phyloP scores from a whole-genome alignment of 768 basidiomycete genomes.

The Myochromella boudieri region DNA sequence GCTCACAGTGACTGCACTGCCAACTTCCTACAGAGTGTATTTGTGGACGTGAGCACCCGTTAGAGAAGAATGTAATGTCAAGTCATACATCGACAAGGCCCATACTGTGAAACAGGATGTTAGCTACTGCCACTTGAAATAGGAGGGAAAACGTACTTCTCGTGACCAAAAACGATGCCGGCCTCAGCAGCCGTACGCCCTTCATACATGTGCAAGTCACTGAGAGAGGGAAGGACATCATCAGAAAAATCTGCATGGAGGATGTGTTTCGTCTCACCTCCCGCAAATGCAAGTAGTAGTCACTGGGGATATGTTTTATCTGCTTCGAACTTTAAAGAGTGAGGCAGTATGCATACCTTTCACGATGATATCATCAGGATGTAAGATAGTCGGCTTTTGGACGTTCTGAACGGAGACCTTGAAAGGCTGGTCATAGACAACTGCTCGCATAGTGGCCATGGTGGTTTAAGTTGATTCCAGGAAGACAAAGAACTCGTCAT shows the following conservation, averaged over 20 bases:
- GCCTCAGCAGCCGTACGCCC: slow-evolving; percentile 49
- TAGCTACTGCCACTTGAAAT: neutral
- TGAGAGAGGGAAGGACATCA: slow-evolving; percentile 14
- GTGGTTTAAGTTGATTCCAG: neutral
- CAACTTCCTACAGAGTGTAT: slow-evolving; percentile 36
- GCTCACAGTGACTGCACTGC: slow-evolving; percentile 40
- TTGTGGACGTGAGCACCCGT: neutral
- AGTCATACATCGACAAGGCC: slow-evolving; percentile 46
- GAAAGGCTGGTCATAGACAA: slow-evolving; percentile 55
- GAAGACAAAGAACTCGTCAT: neutral
- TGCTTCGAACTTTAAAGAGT: neutral
- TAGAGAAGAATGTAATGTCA: neutral
- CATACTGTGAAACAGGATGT: slow-evolving; percentile 30
- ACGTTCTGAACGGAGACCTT: slow-evolving; percentile 45
- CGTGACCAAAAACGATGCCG: slow-evolving; percentile 54
- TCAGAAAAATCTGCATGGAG: neutral
- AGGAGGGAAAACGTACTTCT: slow-evolving; percentile 36
- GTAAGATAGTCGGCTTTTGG: slow-evolving; percentile 44
- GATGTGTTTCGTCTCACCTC: slow-evolving; percentile 30
- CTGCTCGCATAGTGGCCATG: slow-evolving; percentile 43
- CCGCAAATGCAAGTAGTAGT: slow-evolving; percentile 54
- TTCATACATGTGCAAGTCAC: slow-evolving; percentile 58
- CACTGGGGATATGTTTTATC: slow-evolving; percentile 27
- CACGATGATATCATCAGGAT: slow-evolving; percentile 55
- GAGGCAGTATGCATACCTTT: slow-evolving; percentile 29